These are phyloP conservation scores for Candida buenavistaensis DNA, from an alignment of 1,139 yeast genomes.

Conservation along the genomic window DNA sequence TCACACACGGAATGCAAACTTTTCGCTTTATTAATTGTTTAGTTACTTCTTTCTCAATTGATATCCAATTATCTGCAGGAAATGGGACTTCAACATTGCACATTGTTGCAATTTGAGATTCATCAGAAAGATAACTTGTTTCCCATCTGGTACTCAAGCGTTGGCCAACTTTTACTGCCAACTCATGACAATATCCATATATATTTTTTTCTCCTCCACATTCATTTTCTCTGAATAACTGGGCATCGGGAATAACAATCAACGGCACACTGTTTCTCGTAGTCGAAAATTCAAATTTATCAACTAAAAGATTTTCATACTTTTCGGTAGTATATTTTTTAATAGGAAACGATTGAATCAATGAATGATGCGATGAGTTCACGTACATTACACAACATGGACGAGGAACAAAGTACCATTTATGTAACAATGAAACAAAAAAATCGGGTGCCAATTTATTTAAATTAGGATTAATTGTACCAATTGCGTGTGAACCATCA, in stretches of 20 bases:
- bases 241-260: conserved; percentile 36
- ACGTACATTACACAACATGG: conserved; percentile 64
- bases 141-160: conserved; percentile 39
- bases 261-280: conserved; percentile 31
- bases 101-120: conserved; percentile 37
- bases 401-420: conserved; percentile 64
- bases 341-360: conserved; percentile 60
- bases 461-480: conserved; percentile 45
- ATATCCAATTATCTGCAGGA: conserved; percentile 11
- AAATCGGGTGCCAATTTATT: conserved; percentile 56
- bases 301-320: conserved; percentile 30
- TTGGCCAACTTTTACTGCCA: conserved; percentile 46
- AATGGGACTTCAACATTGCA: conserved; percentile 40
- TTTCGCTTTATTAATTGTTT: conserved; percentile 22
- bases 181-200: conserved; percentile 42
- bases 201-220: conserved; percentile 67
- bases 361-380: conserved; percentile 47
- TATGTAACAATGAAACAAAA: conserved; percentile 63
- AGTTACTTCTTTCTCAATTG: conserved; percentile 10
- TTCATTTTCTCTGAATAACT: conserved; percentile 47
- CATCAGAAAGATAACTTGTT: conserved; percentile 19
- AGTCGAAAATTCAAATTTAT: conserved; percentile 40
- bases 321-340: conserved; percentile 29
- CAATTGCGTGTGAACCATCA: conserved; percentile 75
- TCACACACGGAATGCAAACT: conserved; percentile 47